Evolutionary conservation across 148 eudicot species (phyloP).

Genomic region (Mesembryanthemum crystallinum): DNA sequence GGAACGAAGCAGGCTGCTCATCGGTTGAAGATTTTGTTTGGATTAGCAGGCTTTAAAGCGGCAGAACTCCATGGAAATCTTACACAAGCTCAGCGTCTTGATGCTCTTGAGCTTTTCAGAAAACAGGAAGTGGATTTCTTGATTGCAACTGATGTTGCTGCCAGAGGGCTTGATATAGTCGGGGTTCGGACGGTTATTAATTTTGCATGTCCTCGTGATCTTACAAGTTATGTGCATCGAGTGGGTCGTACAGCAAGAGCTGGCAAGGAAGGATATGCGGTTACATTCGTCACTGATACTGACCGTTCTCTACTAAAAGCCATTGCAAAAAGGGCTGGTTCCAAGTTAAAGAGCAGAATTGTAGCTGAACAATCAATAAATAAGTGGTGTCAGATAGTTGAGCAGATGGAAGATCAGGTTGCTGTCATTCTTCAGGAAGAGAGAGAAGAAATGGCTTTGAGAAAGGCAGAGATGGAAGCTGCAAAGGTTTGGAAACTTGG

Average conservation of each 20-base stretch:
- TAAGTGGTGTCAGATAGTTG: slow-evolving; percentile 74
- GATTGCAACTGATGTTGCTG: slow-evolving; percentile 90
- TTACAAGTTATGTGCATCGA: slow-evolving; percentile 86
- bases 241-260: slow-evolving; percentile 99
- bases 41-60: slow-evolving; percentile 82
- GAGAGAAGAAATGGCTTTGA: slow-evolving; percentile 94
- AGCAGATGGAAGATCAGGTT: slow-evolving; percentile 92
- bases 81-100: slow-evolving; percentile 89
- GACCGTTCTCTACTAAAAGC: slow-evolving; percentile 83
- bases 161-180: slow-evolving; percentile 91
- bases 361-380: slow-evolving; percentile 82
- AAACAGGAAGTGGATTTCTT: slow-evolving; percentile 87
- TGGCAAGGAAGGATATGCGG: slow-evolving; percentile 89
- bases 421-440: slow-evolving; percentile 73
- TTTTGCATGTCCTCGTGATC: slow-evolving; percentile 83
- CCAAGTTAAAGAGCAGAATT: slow-evolving; percentile 73
- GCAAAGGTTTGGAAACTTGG: slow-evolving; percentile 53
- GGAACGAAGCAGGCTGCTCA: slow-evolving; percentile 92
- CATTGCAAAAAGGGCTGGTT: slow-evolving; percentile 89
- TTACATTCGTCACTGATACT: slow-evolving; percentile 89
- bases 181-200: slow-evolving; percentile 91
- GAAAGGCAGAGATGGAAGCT: slow-evolving; percentile 99
- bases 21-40: slow-evolving; percentile 89
- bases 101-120: slow-evolving; percentile 75
- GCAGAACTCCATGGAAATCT: slow-evolving; percentile 89